phyloP scores from a whole-genome alignment of 2,329 filamentous ascomycete genomes.

The Ascochyta pisi region DNA sequence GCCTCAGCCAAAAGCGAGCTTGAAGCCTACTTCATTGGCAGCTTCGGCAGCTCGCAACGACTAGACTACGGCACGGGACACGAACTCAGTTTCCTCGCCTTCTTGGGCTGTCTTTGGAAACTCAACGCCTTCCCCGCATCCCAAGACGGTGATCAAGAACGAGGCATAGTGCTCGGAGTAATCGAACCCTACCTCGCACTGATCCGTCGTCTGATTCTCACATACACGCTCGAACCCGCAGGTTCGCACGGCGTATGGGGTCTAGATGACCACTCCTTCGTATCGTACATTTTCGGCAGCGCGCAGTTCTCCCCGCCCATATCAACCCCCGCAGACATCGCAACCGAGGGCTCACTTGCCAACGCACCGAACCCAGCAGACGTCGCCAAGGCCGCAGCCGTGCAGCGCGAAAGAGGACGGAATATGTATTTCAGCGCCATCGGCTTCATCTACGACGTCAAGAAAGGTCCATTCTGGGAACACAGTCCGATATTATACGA shows the following conservation, averaged over 20 bases:
- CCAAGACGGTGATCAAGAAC: slow-evolving; percentile 66
- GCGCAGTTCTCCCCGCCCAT: slow-evolving; percentile 86
- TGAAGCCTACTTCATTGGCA: slow-evolving; percentile 78
- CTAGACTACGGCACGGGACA: slow-evolving; percentile 97
- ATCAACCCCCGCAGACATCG: slow-evolving; percentile 61
- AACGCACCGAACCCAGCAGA: slow-evolving; percentile 72
- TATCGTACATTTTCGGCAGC: slow-evolving; percentile 94
- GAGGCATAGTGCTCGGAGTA: slow-evolving; percentile 79
- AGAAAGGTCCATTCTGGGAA: slow-evolving; percentile 91
- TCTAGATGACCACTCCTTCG: slow-evolving; percentile 94
- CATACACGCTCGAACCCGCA: slow-evolving; percentile 92
- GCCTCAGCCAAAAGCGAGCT: slow-evolving; percentile 70
- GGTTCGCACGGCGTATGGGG: slow-evolving; percentile 98
- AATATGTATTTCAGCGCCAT: slow-evolving; percentile 92
- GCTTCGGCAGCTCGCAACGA: slow-evolving; percentile 86
- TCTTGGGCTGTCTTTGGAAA: slow-evolving; percentile 90
- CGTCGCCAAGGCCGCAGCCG: slow-evolving; percentile 58
- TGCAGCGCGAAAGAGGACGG: slow-evolving; percentile 50
- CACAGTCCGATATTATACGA: slow-evolving; percentile 95
- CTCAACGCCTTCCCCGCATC: slow-evolving; percentile 76
- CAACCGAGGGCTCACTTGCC: slow-evolving; percentile 77
- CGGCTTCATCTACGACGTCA: slow-evolving; percentile 97
- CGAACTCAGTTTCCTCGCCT: slow-evolving; percentile 92
- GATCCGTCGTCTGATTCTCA: slow-evolving; percentile 81
- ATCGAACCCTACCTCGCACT: slow-evolving; percentile 87